These are phyloP conservation scores for Willaertia magna DNA, from an alignment of 208 protist species.

Conservation along the genomic window DNA sequence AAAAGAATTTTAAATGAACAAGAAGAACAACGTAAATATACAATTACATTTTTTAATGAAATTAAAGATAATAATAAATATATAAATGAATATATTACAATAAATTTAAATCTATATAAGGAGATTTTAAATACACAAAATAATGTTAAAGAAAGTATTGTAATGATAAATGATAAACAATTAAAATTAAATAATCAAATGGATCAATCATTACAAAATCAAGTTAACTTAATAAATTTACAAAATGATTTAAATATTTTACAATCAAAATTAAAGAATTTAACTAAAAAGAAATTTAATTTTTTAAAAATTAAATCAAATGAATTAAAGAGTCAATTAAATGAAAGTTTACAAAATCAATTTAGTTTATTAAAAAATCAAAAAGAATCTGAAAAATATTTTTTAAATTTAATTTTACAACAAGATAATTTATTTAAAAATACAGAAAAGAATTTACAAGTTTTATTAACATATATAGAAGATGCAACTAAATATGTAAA, in stretches of 20 bases:
- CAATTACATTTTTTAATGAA: neutral
- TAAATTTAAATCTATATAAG: neutral
- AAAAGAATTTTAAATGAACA: neutral
- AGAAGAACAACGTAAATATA: neutral
- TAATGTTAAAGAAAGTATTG: neutral
- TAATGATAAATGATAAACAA: no score
- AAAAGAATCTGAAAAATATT: neutral
- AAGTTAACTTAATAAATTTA: neutral
- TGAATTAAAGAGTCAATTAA: neutral
- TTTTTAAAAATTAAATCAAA: neutral
- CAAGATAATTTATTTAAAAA: neutral
- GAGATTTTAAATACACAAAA: neutral
- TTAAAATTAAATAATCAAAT: neutral
- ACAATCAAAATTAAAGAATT: neutral
- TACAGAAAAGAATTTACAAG: neutral
- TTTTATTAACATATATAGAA: neutral
- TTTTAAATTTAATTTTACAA: neutral
- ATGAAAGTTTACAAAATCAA: neutral
- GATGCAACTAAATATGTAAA: neutral
- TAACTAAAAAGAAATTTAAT: neutral
- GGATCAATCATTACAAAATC: neutral
- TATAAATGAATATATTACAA: neutral
- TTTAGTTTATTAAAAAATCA: neutral
- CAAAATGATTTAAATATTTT: neutral
- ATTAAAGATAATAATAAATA: neutral